Evolutionary conservation across 1,284 basidiomycete genomes (phyloP).

Genomic region (Ceratobasidium sp.): DNA sequence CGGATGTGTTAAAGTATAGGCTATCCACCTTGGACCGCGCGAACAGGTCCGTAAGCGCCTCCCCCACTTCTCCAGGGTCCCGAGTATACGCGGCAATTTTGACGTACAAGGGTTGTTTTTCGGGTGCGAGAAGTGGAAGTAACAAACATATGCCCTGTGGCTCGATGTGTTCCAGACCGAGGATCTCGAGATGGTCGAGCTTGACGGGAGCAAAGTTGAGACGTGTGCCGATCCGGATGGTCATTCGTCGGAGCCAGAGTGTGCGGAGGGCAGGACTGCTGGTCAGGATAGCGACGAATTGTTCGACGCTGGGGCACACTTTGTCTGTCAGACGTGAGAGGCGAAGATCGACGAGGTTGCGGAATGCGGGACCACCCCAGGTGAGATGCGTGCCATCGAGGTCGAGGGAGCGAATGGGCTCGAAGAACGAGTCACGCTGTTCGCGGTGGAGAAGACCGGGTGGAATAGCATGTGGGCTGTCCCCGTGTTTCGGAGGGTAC

Average conservation of each 20-base stretch:
- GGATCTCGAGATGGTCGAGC: conserved; percentile 10
- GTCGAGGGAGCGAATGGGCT: conserved; percentile 18
- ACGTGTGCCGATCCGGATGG: conserved; percentile 13
- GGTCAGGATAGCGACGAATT: conserved; percentile 11
- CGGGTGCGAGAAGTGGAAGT: conserved; percentile 17
- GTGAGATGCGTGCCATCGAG: conserved; percentile 25
- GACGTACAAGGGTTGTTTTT: neutral
- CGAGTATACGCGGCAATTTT: conserved; percentile 19
- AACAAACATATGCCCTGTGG: conserved; percentile 22
- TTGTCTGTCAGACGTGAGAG: conserved; percentile 16
- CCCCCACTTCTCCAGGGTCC: conserved; percentile 25
- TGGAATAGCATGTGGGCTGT: conserved; percentile 13
- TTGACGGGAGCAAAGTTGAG: conserved; percentile 26
- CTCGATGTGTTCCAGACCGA: conserved; percentile 27
- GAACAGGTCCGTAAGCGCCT: conserved; percentile 23
- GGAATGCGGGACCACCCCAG: conserved; percentile 13
- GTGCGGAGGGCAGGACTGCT: conserved; percentile 14
- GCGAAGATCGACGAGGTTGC: conserved; percentile 23
- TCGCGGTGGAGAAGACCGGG: conserved; percentile 10
- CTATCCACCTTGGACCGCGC: conserved; percentile 24
- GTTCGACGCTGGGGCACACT: conserved; percentile 26
- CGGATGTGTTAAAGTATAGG: conserved; percentile 21
- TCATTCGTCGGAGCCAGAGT: conserved; percentile 30
- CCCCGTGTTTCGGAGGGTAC: conserved; percentile 15
- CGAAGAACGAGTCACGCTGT: conserved; percentile 29